These are phyloP conservation scores for Camelina hispida DNA, from an alignment of 345 rosid genomes.

Conservation along the genomic window DNA sequence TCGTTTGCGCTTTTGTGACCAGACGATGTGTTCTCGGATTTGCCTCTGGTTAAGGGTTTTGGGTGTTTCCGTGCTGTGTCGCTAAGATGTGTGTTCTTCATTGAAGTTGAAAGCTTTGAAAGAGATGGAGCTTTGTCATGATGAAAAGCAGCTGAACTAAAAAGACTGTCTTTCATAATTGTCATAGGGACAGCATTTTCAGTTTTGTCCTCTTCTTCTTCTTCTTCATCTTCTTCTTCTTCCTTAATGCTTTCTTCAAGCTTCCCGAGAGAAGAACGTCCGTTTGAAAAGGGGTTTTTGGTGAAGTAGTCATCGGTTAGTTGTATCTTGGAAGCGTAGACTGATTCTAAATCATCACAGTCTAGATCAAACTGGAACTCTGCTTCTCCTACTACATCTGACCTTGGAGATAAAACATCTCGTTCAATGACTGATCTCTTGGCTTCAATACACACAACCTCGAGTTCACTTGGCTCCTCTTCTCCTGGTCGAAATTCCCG, in stretches of 20 bases:
- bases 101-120: constrained; percentile 76
- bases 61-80: constrained; percentile 53
- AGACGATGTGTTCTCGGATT: constrained; percentile 66
- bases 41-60: constrained; percentile 51
- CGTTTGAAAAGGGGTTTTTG: constrained; percentile 52
- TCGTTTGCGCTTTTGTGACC: constrained; percentile 93
- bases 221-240: constrained; percentile 62
- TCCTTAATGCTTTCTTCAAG: constrained; percentile 86
- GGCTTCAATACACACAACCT: constrained; percentile 87
- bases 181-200: constrained; percentile 40
- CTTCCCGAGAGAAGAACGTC: constrained; percentile 66
- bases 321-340: constrained; percentile 51
- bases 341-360: constrained; percentile 62
- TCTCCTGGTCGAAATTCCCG: constrained; percentile 82
- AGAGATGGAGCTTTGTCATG: constrained; percentile 52
- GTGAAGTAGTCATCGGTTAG: constrained; percentile 53
- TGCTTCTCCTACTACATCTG: constrained; percentile 59
- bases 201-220: constrained; percentile 51
- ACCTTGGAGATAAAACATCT: constrained; percentile 61
- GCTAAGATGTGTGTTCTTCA: constrained; percentile 63
- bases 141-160: constrained; percentile 35
- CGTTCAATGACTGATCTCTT: constrained; percentile 69
- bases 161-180: constrained; percentile 35
- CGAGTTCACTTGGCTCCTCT: constrained; percentile 98
- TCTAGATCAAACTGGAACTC: constrained; percentile 84